Conservation (phyloP, 2,329 filamentous ascomycete species). For the Aspergillus bombycis region DNA sequence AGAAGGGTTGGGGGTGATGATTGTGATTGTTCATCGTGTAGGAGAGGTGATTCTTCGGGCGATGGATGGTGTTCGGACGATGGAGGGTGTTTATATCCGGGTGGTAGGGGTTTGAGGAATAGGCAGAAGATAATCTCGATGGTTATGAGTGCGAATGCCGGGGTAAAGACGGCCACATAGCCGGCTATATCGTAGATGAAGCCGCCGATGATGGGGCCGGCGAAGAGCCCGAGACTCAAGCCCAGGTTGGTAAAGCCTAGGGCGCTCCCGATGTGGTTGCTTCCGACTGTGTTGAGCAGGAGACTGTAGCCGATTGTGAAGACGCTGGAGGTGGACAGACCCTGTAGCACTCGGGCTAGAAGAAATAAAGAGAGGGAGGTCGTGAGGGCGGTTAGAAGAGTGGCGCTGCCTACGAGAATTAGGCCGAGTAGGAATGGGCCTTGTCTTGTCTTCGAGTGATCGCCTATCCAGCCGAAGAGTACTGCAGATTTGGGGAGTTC, state of each 20-base stretch:
- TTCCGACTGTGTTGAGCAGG: conserved; percentile 56
- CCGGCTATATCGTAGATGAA: conserved; percentile 61
- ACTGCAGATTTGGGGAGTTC: not conserved
- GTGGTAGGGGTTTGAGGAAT: conserved; percentile 35
- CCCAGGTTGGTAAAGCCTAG: conserved; percentile 61
- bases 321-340: conserved; percentile 67
- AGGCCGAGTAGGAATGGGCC: conserved; percentile 15
- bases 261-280: conserved; percentile 13
- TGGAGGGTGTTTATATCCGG: not conserved
- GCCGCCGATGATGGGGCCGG: conserved; percentile 68
- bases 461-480: conserved; percentile 13
- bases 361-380: conserved; percentile 61
- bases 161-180: conserved; percentile 38
- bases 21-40: conserved; percentile 29
- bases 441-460: conserved; percentile 4
- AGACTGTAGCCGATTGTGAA: conserved; percentile 72
- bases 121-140: conserved; percentile 57
- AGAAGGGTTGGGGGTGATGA: conserved; percentile 33
- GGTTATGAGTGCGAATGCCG: conserved; percentile 40
- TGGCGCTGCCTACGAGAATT: conserved; percentile 43
- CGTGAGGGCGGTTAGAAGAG: conserved; percentile 65
- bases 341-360: conserved; percentile 67
- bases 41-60: not conserved
- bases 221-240: conserved; percentile 64
- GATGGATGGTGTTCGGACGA: not conserved